phyloP scores from a whole-genome alignment of 495 filamentous ascomycete genomes.

The Xylaria sp. region DNA sequence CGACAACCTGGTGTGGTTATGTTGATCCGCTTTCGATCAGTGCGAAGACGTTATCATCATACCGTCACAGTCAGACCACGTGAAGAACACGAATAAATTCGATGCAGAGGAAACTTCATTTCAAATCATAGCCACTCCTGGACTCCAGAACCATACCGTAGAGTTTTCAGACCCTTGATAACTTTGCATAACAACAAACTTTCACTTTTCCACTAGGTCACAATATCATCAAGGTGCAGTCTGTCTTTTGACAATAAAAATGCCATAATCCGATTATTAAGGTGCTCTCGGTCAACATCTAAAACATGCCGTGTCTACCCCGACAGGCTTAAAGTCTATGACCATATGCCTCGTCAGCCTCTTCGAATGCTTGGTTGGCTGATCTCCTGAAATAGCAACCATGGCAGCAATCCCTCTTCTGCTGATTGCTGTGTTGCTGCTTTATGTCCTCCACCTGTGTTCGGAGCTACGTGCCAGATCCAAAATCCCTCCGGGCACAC shows the following conservation, averaged over 20 bases:
- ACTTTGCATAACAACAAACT: slow-evolving; percentile 18
- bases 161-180: background rate
- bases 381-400: background rate
- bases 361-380: background rate
- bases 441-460: slow-evolving; percentile 29
- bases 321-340: background rate
- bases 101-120: background rate
- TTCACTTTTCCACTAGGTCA: slow-evolving; percentile 7
- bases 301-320: background rate
- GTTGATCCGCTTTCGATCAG: background rate
- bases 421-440: slow-evolving; percentile 25
- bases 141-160: background rate
- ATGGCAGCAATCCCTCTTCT: slow-evolving; percentile 34
- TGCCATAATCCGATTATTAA: background rate
- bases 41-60: background rate
- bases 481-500: slow-evolving; percentile 35
- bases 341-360: slow-evolving; percentile 7
- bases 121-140: background rate
- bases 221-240: background rate
- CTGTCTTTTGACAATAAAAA: background rate
- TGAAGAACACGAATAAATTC: too few species aligned
- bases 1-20: background rate
- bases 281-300: background rate
- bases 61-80: background rate
- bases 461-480: slow-evolving; percentile 19